These are phyloP conservation scores for Haplographium delicatum DNA, from an alignment of 495 filamentous ascomycete species.

Conservation along the genomic window DNA sequence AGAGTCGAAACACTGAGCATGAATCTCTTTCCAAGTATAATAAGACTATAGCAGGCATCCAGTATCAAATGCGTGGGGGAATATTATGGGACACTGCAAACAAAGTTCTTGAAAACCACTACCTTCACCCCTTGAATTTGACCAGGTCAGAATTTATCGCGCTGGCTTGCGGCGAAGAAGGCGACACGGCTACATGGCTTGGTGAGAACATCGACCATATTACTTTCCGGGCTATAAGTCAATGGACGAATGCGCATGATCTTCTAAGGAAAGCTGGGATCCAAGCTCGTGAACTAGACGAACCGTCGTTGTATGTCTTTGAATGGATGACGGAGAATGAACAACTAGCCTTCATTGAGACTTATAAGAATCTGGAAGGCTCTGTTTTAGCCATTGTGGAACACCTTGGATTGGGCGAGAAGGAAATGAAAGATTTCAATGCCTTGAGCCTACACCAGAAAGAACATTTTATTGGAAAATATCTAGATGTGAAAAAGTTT, in stretches of 20 bases:
- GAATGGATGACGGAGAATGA: slow-evolving; percentile 5
- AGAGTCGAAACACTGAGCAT: too few species aligned
- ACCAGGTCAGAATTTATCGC: slow-evolving; percentile 8
- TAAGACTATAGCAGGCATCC: not conserved
- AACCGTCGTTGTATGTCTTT: slow-evolving; percentile 4
- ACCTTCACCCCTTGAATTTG: slow-evolving; percentile 7
- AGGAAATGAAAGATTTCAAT: not conserved
- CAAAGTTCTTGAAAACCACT: not conserved
- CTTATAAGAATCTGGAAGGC: not conserved
- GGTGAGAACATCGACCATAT: not conserved
- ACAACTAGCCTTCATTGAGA: slow-evolving; percentile 3
- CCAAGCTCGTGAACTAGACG: not conserved
- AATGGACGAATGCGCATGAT: not conserved
- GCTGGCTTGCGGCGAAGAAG: slow-evolving; percentile 1
- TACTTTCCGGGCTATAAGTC: slow-evolving; percentile 1
- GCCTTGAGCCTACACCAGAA: not conserved
- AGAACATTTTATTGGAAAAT: not conserved
- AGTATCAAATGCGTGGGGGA: not conserved
- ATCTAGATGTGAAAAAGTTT: too few species aligned
- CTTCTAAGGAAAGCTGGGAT: slow-evolving; percentile 6
- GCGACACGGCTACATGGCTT: not conserved
- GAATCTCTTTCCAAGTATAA: too few species aligned
- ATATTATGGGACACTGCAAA: not conserved
- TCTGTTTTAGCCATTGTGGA: not conserved
- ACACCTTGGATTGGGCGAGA: not conserved